A percentile compares a stretch with the other conserved stretches of the same genome.
Conservation (phyloP, 2,329 filamentous ascomycete species). For the Calcarisporium arbuscula region DNA sequence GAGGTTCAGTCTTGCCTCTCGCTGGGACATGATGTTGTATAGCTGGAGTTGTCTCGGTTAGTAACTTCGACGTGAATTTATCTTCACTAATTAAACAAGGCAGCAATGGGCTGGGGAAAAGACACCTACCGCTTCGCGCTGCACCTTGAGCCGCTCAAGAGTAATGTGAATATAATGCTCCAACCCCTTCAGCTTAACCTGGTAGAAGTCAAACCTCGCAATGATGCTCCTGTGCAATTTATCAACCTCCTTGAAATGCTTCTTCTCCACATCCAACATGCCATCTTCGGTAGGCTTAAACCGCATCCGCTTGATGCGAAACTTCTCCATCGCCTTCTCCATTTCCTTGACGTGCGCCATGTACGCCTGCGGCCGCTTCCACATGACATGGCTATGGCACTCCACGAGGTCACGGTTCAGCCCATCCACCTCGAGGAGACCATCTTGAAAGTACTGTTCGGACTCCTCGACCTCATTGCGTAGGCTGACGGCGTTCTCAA, state of each 20-base stretch:
- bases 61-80: not conserved
- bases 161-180: slow-evolving; percentile 59
- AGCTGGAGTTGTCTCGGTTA: slow-evolving; percentile 32
- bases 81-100: not conserved
- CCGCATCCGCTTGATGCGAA: slow-evolving; percentile 23
- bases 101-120: not conserved
- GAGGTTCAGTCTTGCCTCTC: slow-evolving; percentile 57
- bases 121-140: slow-evolving; percentile 50
- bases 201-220: slow-evolving; percentile 52
- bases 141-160: slow-evolving; percentile 53
- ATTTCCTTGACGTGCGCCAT: slow-evolving; percentile 45
- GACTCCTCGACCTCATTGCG: slow-evolving; percentile 52
- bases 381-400: slow-evolving; percentile 56
- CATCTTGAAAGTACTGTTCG: slow-evolving; percentile 48
- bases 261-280: slow-evolving; percentile 18
- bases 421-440: slow-evolving; percentile 50
- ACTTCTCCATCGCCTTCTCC: slow-evolving; percentile 39
- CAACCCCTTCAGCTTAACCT: slow-evolving; percentile 53
- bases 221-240: slow-evolving; percentile 47
- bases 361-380: slow-evolving; percentile 58
- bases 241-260: slow-evolving; percentile 27
- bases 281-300: slow-evolving; percentile 12
- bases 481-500: slow-evolving; percentile 57
- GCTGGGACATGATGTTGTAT: slow-evolving; percentile 61
- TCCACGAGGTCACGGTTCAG: slow-evolving; percentile 58